Percentiles rank a stretch among this genome's conserved stretches.
phyloP scores from a whole-genome alignment of 805 yeast species.

The Phaffomyces thermotolerans region DNA sequence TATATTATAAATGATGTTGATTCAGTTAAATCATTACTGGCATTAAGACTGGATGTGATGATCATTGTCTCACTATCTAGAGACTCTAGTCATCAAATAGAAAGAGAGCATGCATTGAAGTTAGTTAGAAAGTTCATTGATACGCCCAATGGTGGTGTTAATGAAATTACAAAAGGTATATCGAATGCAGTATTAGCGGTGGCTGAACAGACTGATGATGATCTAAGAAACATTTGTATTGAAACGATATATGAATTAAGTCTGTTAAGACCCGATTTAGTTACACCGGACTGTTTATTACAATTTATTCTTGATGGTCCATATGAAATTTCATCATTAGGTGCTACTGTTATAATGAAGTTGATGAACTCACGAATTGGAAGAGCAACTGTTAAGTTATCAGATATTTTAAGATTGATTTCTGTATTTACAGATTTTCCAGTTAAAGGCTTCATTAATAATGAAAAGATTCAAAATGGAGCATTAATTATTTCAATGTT shows the following conservation, averaged over 20 bases:
- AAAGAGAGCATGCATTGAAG: conserved; percentile 72
- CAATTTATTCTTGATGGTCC: conserved; percentile 50
- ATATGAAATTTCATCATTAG: conserved; percentile 34
- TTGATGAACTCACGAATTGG: conserved; percentile 52
- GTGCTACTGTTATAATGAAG: conserved; percentile 41
- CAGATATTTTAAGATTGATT: conserved; percentile 54
- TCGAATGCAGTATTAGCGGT: conserved; percentile 59
- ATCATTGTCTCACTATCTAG: conserved; percentile 59
- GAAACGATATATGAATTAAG: conserved; percentile 50
- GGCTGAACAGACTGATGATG: conserved; percentile 48
- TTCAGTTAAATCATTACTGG: conserved; percentile 47
- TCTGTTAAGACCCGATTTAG: conserved; percentile 35
- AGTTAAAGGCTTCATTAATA: conserved; percentile 37
- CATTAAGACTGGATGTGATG: conserved; percentile 52
- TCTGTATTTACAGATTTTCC: conserved; percentile 67
- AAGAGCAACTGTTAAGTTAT: conserved; percentile 46
- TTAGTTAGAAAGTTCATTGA: conserved; percentile 56
- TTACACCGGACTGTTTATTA: conserved; percentile 34
- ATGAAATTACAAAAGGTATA: conserved; percentile 52
- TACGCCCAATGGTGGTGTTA: conserved; percentile 45
- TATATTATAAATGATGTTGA: conserved; percentile 49
- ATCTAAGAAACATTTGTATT: conserved; percentile 40
- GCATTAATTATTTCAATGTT: conserved; percentile 53
- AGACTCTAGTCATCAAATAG: conserved; percentile 46
- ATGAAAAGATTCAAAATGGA: conserved; percentile 51